These are phyloP conservation scores for Fusarium hostae DNA, from an alignment of 2,329 filamentous ascomycete genomes.

Conservation along the genomic window DNA sequence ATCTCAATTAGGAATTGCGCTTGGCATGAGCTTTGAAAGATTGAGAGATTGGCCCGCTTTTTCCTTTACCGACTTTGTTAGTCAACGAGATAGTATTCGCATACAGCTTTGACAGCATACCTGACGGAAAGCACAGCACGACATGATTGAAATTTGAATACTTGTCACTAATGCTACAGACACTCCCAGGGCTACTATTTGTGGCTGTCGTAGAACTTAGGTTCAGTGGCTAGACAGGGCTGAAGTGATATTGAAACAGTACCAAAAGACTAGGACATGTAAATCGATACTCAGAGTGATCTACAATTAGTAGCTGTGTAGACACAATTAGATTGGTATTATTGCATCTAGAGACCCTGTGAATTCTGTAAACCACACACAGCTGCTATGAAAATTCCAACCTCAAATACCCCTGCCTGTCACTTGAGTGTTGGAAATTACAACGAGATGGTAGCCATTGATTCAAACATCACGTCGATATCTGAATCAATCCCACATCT, in stretches of 20 bases:
- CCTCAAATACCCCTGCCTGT: background rate
- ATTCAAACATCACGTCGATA: conserved; percentile 8
- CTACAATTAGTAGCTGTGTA: background rate
- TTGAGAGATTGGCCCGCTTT: background rate
- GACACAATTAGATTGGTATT: too few species aligned
- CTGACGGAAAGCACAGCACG: background rate
- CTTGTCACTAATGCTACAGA: background rate
- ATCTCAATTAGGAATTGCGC: conserved; percentile 23
- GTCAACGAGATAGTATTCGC: conserved; percentile 8
- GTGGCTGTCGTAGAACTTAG: background rate
- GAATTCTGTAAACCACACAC: background rate
- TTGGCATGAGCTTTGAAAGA: background rate
- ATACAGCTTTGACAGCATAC: conserved; percentile 2
- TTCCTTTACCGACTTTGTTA: conserved; percentile 15
- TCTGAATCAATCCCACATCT: background rate
- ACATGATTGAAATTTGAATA: background rate
- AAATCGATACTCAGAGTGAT: background rate
- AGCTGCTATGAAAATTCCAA: background rate
- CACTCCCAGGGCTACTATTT: background rate
- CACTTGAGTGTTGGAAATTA: background rate
- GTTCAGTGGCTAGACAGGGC: background rate
- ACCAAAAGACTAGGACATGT: background rate
- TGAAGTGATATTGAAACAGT: background rate
- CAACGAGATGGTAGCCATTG: background rate
- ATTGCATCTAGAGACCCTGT: background rate